phyloP scores from a whole-genome alignment of 2,329 filamentous ascomycete species.

The Fusarium sp. region DNA sequence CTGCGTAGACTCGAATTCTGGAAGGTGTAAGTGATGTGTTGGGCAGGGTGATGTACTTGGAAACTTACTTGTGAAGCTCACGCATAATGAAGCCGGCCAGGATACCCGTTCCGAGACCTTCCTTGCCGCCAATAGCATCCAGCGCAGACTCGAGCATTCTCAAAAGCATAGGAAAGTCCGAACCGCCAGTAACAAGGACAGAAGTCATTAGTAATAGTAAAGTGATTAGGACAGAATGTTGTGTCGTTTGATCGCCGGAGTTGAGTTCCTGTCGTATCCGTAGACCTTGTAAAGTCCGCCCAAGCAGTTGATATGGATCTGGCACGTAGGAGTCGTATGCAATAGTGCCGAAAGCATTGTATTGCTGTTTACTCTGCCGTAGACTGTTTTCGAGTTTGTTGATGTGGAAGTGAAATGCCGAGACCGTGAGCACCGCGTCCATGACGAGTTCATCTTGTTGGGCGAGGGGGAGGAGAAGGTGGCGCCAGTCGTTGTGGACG shows the following conservation, averaged over 20 bases:
- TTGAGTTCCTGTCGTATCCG: constrained; percentile 34
- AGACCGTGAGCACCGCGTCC: constrained; percentile 38
- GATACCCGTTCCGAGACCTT: constrained; percentile 30
- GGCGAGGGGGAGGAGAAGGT: constrained; percentile 37
- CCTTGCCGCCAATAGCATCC: constrained; percentile 42
- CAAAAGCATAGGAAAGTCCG: constrained; percentile 44
- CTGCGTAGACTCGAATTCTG: constrained; percentile 42
- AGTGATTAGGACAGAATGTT: constrained; percentile 37
- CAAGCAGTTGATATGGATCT: constrained; percentile 32
- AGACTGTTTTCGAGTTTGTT: constrained; percentile 1
- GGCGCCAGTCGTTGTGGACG: constrained; percentile 42
- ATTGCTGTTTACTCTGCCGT: background rate
- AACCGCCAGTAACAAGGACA: constrained; percentile 42
- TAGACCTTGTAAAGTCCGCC: constrained; percentile 25
- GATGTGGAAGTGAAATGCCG: constrained; percentile 35
- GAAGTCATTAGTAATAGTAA: constrained; percentile 43
- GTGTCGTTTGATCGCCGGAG: constrained; percentile 7
- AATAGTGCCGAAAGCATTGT: background rate
- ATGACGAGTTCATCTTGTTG: constrained; percentile 37
- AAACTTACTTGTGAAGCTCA: constrained; percentile 44
- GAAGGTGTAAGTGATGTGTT: fast-evolving
- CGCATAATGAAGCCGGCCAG: constrained; percentile 39
- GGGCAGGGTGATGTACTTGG: fast-evolving
- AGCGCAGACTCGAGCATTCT: constrained; percentile 45
- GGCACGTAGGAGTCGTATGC: constrained; percentile 3